Evolutionary conservation across 768 basidiomycete species (phyloP), one percentile per base, ranked within the genome.

Genomic region (Leccinum subtestaceum): DNA sequence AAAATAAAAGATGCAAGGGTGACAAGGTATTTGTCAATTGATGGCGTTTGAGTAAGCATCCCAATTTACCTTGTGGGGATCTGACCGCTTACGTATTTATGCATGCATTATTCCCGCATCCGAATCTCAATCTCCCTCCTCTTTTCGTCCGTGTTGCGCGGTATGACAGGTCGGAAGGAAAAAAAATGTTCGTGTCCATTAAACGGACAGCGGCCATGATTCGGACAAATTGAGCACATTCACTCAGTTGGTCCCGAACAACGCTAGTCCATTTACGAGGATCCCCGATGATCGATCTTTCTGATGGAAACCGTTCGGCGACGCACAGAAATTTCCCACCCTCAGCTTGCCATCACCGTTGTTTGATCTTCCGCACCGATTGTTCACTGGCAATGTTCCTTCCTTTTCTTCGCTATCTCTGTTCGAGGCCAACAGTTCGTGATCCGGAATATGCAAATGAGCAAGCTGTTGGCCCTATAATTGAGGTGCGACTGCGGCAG

Each of bases 1-100:
- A 53, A 58, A 53, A 59, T 54, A 60, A 57, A 21, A 38, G 56
- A 56, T 52, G 36, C 40, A 43, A 43, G 43, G 59, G 61, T 53
- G 50, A 50, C 65, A 51, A 43, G 61, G 54, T 60, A 61, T 65
- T 57, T 67, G 70, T 71, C 67, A 69, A 48, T 62, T 73, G 71
- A 73, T 73, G 71, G 61, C 47, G 25, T 58, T 72, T 72, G 67
- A 25, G 63, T 71, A 69, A 72, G 61, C 53, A 53, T 48, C 52
- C 56, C 63, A 67, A 68, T 72, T 73, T 73, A 62, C 63, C 70
- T 70, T 63, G 56, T 66, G 63, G 63, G 64, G 71, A 72, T 72
- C 69, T 71, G 56, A 60, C 56, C 29, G 8, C 13, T 71, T 72
- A 73, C 70, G 70, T 72, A 63, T 63, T 61, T 52, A 48, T 59